phyloP scores from a whole-genome alignment of 345 rosid genomes.

The Gossypium stocksii region DNA sequence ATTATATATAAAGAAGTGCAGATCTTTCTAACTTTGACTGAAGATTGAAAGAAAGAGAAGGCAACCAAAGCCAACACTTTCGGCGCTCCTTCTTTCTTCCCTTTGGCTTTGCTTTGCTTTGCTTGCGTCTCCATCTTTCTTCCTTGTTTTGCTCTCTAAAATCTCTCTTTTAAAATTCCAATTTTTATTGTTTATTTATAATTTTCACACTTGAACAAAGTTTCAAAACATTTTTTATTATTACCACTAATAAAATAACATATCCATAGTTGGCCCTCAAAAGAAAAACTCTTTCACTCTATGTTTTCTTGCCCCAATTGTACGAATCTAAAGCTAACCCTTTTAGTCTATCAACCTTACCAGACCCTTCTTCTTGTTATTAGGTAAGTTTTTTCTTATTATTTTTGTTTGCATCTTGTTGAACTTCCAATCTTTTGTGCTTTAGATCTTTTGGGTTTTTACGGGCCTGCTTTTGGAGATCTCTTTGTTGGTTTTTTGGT shows the following conservation, averaged over 20 bases:
- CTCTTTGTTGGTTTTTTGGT: slow-evolving; percentile 12
- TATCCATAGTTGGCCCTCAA: slow-evolving; percentile 10
- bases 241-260: slow-evolving; percentile 5
- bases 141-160: background rate
- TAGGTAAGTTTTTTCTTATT: slow-evolving; percentile 20
- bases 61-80: slow-evolving; percentile 33
- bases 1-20: background rate
- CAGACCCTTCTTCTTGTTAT: background rate
- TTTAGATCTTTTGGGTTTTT: slow-evolving; percentile 6
- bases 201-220: background rate
- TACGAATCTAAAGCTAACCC: slow-evolving; percentile 20
- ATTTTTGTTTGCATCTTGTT: slow-evolving; percentile 1
- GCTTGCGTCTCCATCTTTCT: slow-evolving; percentile 10
- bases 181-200: background rate
- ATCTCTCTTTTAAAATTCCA: background rate
- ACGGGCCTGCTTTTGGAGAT: slow-evolving; percentile 21
- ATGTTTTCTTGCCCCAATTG: slow-evolving; percentile 1
- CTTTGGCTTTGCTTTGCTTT: slow-evolving; percentile 12
- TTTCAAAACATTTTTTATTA: background rate
- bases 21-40: slow-evolving; percentile 29
- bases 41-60: slow-evolving; percentile 2
- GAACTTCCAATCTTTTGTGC: slow-evolving; percentile 5
- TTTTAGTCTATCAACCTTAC: background rate
- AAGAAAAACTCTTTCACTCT: background rate
- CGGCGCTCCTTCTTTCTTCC: slow-evolving; percentile 31